Base-by-base conservation (phyloP, 306 rosid species). In the Quercus dentata region DNA sequence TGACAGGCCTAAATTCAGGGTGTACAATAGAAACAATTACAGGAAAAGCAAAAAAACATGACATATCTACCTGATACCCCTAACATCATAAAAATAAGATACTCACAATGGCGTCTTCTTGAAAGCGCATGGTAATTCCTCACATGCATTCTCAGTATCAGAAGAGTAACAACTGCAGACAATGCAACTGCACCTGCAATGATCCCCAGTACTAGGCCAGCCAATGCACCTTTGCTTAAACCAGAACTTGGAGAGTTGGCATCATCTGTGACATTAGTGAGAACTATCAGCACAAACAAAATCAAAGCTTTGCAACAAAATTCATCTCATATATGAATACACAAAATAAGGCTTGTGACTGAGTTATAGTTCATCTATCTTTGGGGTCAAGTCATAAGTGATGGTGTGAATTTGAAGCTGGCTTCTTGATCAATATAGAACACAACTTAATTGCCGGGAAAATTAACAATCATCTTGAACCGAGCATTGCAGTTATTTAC, bases 161-260 rank as follows among this genome's bases (percentile, higher is more conserved):
- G 27, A 33, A 67, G 51, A 67, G 72, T 14, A n/a, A 67, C 72
- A 67, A 67, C 17, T 67, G 52, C 72, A 1, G 72, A 67, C 52
- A 67, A 18, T 2, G 72, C 3, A 33, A 67, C 72, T n/a, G 52
- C 72, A 35, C 27, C 52, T 1, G 27, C 72, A 33, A 67, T 35
- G 72, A 49, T n/a, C 3, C 72, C 72, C 72, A 67, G 3, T 67
- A 67, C 17, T 67, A 67, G 38, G 51, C 72, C 72, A 67, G 52
- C 72, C 28, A 67, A n/a, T 67, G 72, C 72, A 7, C 72, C 72
- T 30, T 67, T 67, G 52, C 72, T 67, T 35, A 67, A 67, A 67
- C 27, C 2, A 35, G 72, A 35, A 7, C 46, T 31, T 4, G 46
- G 5, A 30, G 70, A 17, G 20, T 6, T 30, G 70, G 23, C 2